Conservation (phyloP, 2,329 filamentous ascomycete genomes). For the Drechslera avenae region DNA sequence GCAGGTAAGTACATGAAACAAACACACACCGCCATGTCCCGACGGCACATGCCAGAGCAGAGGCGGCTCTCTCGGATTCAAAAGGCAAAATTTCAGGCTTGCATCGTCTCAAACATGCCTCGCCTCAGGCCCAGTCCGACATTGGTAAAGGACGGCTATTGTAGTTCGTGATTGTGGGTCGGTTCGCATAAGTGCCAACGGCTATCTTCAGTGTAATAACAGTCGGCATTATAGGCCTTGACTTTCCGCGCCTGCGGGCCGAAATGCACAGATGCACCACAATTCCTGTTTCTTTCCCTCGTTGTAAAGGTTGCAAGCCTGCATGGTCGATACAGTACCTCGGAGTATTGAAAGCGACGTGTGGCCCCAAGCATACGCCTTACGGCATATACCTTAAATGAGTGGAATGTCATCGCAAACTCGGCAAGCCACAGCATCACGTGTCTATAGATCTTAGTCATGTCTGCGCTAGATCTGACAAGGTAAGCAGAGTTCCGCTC, state of each 20-base stretch:
- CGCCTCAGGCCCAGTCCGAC: background rate
- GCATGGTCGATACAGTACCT: background rate
- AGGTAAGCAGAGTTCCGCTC: background rate
- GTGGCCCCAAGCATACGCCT: background rate
- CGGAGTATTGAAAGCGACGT: background rate
- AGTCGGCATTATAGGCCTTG: constrained; percentile 7
- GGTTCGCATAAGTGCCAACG: constrained; percentile 1
- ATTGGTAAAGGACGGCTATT: background rate
- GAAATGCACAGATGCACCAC: constrained; percentile 1
- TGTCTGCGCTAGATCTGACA: background rate
- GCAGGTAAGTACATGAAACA: too few relatives aligned
- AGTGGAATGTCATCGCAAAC: background rate
- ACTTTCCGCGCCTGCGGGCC: constrained; percentile 1
- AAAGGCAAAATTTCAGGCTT: too few relatives aligned
- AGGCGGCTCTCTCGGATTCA: too few relatives aligned
- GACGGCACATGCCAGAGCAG: too few relatives aligned
- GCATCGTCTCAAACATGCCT: too few relatives aligned
- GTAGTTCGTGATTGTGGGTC: background rate
- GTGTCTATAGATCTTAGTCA: background rate
- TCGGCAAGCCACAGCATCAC: background rate
- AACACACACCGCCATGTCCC: too few relatives aligned
- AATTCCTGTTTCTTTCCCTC: constrained; percentile 4
- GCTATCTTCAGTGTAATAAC: constrained; percentile 11
- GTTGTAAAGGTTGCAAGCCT: background rate
- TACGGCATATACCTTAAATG: background rate